phyloP scores from a whole-genome alignment of 176 grass and related monocot species.

The Poa annua region DNA sequence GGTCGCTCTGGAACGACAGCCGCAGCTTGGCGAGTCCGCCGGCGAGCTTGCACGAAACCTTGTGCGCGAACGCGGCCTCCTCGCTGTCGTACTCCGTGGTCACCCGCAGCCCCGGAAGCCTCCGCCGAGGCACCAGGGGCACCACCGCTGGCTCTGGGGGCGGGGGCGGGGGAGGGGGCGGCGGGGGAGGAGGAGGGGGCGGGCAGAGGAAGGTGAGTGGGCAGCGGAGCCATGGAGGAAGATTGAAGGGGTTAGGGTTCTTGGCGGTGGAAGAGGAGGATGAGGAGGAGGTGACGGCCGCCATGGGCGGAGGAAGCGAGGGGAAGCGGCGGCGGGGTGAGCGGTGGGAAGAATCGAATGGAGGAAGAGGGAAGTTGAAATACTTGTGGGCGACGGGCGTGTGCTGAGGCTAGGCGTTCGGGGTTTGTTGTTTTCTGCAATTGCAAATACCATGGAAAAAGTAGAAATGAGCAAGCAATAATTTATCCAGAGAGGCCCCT shows the following conservation, averaged over 20 bases:
- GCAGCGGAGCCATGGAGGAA: conserved; percentile 45
- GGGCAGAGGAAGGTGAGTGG: conserved; percentile 51
- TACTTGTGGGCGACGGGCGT: background rate
- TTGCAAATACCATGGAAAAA: too few species aligned
- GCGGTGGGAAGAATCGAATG: conserved; percentile 41
- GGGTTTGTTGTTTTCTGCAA: too few species aligned
- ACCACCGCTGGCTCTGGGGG: conserved; percentile 24
- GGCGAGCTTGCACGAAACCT: conserved; percentile 90
- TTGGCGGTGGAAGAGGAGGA: background rate
- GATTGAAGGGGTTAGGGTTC: conserved; percentile 41
- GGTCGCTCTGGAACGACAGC: conserved; percentile 83
- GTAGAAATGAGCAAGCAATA: too few species aligned
- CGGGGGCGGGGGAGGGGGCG: conserved; percentile 9
- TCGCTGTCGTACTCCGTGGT: conserved; percentile 91
- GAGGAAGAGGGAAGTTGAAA: conserved; percentile 32
- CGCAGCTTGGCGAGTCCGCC: conserved; percentile 86
- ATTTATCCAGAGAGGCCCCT: too few species aligned
- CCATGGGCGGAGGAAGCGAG: conserved; percentile 44
- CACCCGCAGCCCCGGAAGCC: conserved; percentile 56
- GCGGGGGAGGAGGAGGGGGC: conserved; percentile 6
- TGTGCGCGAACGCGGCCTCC: conserved; percentile 66
- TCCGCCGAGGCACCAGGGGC: background rate
- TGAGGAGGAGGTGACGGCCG: background rate
- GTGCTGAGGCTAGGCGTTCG: too few species aligned
- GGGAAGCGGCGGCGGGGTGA: conserved; percentile 35